A percentile compares a stretch with the other conserved stretches of the same genome.
These are phyloP conservation scores for Globisporangium takayamanum DNA, from an alignment of 352 stramenopile species.

Conservation along the genomic window DNA sequence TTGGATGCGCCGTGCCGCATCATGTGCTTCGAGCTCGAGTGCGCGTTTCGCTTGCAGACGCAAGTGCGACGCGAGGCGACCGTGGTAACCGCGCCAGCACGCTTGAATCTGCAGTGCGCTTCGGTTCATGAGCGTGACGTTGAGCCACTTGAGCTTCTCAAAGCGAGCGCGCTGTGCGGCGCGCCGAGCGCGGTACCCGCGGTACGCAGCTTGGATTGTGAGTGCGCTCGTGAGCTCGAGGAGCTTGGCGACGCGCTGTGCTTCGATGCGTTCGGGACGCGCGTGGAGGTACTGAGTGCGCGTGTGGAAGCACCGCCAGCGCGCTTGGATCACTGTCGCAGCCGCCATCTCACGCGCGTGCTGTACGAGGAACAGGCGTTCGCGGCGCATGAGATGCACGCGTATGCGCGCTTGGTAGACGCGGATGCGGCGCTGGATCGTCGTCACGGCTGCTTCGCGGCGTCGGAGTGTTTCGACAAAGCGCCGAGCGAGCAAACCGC, in stretches of 20 bases:
- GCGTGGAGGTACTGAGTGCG: slow-evolving; percentile 28
- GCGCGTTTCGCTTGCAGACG: slow-evolving; percentile 39
- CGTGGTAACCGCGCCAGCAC: slow-evolving; percentile 69
- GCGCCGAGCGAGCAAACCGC: slow-evolving; percentile 41
- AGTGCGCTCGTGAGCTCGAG: slow-evolving; percentile 37
- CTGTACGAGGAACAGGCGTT: slow-evolving; percentile 27
- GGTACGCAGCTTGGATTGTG: slow-evolving; percentile 55
- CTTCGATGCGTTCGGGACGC: slow-evolving; percentile 22
- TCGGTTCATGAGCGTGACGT: slow-evolving; percentile 48
- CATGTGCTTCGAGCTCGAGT: slow-evolving; percentile 43
- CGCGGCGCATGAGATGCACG: slow-evolving; percentile 27
- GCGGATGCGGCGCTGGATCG: slow-evolving; percentile 52
- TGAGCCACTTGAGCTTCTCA: slow-evolving; percentile 68
- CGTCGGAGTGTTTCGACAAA: slow-evolving; percentile 18
- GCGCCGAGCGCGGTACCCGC: slow-evolving; percentile 51
- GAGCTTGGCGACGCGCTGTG: slow-evolving; percentile 29
- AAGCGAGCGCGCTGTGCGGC: slow-evolving; percentile 37
- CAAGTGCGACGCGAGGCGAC: slow-evolving; percentile 50
- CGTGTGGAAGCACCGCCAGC: slow-evolving; percentile 30
- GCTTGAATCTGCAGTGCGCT: slow-evolving; percentile 72
- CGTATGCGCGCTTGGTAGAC: slow-evolving; percentile 28
- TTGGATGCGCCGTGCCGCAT: slow-evolving; percentile 61
- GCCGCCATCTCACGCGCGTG: slow-evolving; percentile 23
- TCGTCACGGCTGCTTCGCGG: slow-evolving; percentile 33
- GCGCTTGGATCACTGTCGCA: slow-evolving; percentile 42